These are phyloP conservation scores for Panaeolus papilionaceus DNA, from an alignment of 768 basidiomycete genomes.

Conservation along the genomic window DNA sequence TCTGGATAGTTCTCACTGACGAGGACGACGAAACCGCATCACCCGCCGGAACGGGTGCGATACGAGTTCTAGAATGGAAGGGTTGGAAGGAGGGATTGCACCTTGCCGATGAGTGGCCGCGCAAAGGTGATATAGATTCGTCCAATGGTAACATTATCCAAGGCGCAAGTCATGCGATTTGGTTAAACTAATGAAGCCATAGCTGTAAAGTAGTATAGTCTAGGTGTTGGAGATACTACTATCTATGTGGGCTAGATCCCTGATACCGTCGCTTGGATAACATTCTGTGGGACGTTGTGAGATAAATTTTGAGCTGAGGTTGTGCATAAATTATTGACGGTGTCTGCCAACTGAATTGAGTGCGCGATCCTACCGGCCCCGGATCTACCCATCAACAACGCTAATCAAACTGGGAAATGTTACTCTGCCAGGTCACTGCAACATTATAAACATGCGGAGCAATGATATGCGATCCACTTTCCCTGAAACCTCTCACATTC, in stretches of 20 bases:
- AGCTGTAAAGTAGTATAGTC: neutral
- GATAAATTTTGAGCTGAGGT: neutral
- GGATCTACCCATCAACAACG: constrained; percentile 12
- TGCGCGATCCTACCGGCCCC: constrained; percentile 14
- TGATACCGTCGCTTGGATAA: neutral
- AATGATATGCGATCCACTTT: neutral
- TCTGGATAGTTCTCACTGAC: constrained; percentile 59
- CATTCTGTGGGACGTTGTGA: constrained; percentile 7
- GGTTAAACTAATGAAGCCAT: constrained; percentile 43
- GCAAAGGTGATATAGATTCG: constrained; percentile 25
- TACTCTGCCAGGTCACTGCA: constrained; percentile 2
- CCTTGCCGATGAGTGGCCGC: constrained; percentile 51
- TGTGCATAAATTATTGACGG: neutral
- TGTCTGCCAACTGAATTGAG: neutral
- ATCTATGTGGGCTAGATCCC: neutral
- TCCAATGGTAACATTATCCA: constrained; percentile 35
- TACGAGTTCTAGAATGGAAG: constrained; percentile 57
- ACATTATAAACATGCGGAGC: constrained; percentile 12
- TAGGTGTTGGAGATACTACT: constrained; percentile 7
- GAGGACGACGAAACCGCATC: constrained; percentile 44
- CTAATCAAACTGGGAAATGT: constrained; percentile 9
- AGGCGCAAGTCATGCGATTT: constrained; percentile 59
- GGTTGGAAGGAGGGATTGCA: constrained; percentile 45
- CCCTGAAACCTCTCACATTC: neutral
- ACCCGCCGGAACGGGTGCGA: constrained; percentile 38